These are phyloP conservation scores for Paecilomyces sp. DNA, from an alignment of 2,329 filamentous ascomycete genomes.

Conservation along the genomic window DNA sequence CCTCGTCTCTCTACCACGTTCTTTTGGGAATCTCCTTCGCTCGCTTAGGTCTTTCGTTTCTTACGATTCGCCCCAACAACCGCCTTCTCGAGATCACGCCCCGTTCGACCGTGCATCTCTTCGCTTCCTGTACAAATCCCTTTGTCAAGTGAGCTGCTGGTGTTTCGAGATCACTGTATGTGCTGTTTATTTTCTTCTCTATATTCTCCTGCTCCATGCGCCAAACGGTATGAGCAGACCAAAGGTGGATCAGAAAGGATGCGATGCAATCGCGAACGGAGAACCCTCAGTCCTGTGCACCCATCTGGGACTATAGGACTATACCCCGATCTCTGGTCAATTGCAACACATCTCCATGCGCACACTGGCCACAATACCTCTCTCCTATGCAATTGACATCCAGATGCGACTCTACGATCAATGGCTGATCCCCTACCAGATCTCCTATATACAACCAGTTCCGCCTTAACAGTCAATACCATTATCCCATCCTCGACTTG, in stretches of 20 bases:
- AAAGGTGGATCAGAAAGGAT: not conserved
- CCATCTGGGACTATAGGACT: not conserved
- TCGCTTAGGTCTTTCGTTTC: slow-evolving; percentile 8
- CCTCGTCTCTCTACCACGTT: slow-evolving; percentile 32
- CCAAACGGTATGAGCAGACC: not conserved
- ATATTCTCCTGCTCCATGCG: not conserved
- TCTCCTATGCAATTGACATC: no score
- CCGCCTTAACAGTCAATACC: not conserved
- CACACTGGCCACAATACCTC: no score
- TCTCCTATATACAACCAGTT: not conserved
- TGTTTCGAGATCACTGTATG: slow-evolving; percentile 22
- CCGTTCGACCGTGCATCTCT: slow-evolving; percentile 1
- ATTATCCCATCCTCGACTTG: slow-evolving; percentile 9
- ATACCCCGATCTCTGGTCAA: no score
- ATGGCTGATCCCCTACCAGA: not conserved
- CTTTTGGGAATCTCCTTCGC: slow-evolving; percentile 29
- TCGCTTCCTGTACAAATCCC: slow-evolving; percentile 18
- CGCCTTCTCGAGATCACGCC: not conserved
- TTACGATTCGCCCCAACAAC: not conserved
- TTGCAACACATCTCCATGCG: no score
- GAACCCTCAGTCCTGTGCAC: not conserved
- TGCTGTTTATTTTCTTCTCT: slow-evolving; percentile 2
- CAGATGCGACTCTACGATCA: not conserved
- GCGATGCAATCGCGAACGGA: not conserved
- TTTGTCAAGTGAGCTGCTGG: slow-evolving; percentile 18